Evolutionary conservation across 148 eudicot genomes (phyloP), one percentile per base, ranked within the genome.

Genomic region (Rhododendron vialii): DNA sequence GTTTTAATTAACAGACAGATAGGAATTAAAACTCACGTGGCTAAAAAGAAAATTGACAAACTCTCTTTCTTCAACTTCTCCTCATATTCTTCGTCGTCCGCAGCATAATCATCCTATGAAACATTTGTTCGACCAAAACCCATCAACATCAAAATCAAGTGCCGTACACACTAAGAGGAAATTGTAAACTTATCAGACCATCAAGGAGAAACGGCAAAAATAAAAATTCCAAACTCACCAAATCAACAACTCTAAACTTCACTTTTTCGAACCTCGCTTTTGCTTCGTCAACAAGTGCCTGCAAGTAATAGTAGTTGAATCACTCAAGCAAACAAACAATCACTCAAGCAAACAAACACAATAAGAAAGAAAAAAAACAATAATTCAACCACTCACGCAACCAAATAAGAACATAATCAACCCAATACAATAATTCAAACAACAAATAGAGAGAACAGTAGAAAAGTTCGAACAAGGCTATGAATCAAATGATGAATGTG

Each of bases 231-330:
- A 38, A 36, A 81, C 87, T 86, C 87, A 97, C 99, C 95, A 97
- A 85, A 91, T 97, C 99, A 89, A 97, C 86, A 5, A 92, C 90
- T 93, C 89, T 97, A 83, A 96, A 92, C n/a, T 83, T 86, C 33
- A 98, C 99, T 89, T 95, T 94, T 79, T 96, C 98, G 84, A 95
- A 96, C 91, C 98, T 92, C n/a, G 93, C 92, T 88, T 93, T 96
- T 17, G 93, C 98, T 89, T 96, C 99, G 82, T 96, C 99, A 51
- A 88, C 95, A 69, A 96, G 90, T 80, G 98, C 98, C 98, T 96
- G 86, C 28, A 53, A 81, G 55, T 47, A 63, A 69, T 33, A 83
- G 63, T 41, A 86, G 48, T 53, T 51, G 38, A 84, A 65, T 85
- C 38, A 82, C 67, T 53, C 76, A 12, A 30, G 76, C 76, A 71